phyloP scores from a whole-genome alignment of 73 alveolate species.

The Tetrahymena malaccensis region DNA sequence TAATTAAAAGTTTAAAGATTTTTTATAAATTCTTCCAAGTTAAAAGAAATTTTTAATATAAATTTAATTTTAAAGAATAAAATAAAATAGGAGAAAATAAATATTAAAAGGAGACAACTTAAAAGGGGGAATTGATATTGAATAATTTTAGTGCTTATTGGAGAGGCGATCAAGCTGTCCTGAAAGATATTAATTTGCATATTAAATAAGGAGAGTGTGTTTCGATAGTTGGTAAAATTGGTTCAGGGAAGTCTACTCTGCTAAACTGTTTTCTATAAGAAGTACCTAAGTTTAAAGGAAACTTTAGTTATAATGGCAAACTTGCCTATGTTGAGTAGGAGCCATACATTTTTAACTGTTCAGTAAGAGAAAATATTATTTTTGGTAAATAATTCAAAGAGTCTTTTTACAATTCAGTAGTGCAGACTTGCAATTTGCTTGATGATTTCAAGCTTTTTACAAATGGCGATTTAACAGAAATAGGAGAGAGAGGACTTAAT shows the following conservation, averaged over 20 bases:
- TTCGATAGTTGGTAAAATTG: no score
- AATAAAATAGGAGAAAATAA: no score
- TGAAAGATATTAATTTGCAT: slow-evolving; percentile 23
- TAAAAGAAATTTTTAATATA: no score
- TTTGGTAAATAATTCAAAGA: slow-evolving; percentile 66
- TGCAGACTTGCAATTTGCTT: slow-evolving; percentile 69
- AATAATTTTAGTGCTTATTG: slow-evolving; percentile 17
- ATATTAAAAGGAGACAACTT: no score
- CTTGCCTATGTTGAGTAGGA: slow-evolving; percentile 68
- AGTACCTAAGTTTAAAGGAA: slow-evolving; percentile 24
- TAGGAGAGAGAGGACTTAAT: no score
- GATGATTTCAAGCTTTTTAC: slow-evolving; percentile 72
- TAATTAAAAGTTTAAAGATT: no score
- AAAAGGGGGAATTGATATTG: not conserved
- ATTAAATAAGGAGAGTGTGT: slow-evolving; percentile 32
- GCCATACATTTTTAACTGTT: slow-evolving; percentile 82
- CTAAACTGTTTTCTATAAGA: slow-evolving; percentile 64
- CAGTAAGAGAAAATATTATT: slow-evolving; percentile 84
- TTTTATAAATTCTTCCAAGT: no score
- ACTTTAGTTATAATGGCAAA: slow-evolving; percentile 2
- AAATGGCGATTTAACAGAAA: no score
- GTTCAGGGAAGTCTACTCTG: no score
- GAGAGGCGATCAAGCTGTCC: not conserved
- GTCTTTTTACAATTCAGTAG: slow-evolving; percentile 55
- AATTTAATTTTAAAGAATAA: no score